phyloP scores from a whole-genome alignment of 208 protist species.

The Naegleria fowleri region DNA sequence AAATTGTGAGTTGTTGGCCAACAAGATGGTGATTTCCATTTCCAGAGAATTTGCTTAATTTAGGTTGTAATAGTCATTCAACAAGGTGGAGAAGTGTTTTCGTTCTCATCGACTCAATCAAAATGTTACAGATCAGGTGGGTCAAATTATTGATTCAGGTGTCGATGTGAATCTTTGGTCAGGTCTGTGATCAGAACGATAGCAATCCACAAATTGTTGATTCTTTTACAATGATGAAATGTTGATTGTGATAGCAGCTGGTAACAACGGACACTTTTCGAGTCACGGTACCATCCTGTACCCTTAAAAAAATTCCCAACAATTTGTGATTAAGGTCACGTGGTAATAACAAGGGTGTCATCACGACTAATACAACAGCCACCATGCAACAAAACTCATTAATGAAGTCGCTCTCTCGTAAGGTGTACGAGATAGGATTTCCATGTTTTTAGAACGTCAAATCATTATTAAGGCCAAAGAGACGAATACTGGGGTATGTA shows the following conservation, averaged over 20 bases:
- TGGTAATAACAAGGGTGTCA: not conserved
- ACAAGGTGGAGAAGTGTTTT: not conserved
- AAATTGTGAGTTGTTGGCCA: too few species aligned
- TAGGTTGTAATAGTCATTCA: not conserved
- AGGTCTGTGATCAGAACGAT: too few species aligned
- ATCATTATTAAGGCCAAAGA: too few species aligned
- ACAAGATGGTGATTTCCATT: not conserved
- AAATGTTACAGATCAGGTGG: not conserved
- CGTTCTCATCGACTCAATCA: not conserved
- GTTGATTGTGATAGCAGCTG: constrained; percentile 42
- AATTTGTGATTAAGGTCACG: not conserved
- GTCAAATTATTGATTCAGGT: not conserved
- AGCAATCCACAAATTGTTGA: too few species aligned
- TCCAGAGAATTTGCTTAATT: not conserved
- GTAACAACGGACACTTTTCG: constrained; percentile 47
- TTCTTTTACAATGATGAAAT: not conserved
- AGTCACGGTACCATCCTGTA: not conserved
- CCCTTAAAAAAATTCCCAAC: not conserved
- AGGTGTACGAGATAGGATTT: too few species aligned
- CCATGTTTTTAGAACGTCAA: too few species aligned
- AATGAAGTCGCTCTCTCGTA: not conserved
- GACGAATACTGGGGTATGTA: too few species aligned
- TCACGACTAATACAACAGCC: not conserved
- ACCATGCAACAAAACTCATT: not conserved
- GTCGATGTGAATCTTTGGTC: not conserved